These are phyloP conservation scores for Penicillium glabrum DNA, from an alignment of 2,329 filamentous ascomycete genomes.

Conservation along the genomic window DNA sequence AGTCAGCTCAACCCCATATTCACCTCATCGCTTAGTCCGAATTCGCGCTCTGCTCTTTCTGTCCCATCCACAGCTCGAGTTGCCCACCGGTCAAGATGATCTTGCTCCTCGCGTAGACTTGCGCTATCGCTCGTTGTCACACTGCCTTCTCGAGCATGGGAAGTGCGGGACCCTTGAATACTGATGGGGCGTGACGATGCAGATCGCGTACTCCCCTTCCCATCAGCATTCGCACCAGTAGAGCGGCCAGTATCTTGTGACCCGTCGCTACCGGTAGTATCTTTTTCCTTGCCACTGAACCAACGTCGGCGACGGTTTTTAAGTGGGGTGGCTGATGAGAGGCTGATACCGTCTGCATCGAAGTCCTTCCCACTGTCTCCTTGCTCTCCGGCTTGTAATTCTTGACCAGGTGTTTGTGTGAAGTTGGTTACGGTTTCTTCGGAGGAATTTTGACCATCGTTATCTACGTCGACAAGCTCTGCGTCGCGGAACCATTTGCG, in stretches of 20 bases:
- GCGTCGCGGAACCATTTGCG: constrained; percentile 97
- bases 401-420: constrained; percentile 26
- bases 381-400: not conserved
- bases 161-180: constrained; percentile 28
- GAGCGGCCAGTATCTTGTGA: constrained; percentile 19
- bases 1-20: constrained; percentile 75
- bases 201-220: constrained; percentile 3
- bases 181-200: constrained; percentile 33
- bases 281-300: constrained; percentile 37
- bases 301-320: constrained; percentile 38
- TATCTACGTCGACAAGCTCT: constrained; percentile 76
- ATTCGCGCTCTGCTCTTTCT: constrained; percentile 53
- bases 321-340: constrained; percentile 28
- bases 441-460: constrained; percentile 45
- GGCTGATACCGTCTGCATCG: constrained; percentile 25
- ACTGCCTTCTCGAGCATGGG: constrained; percentile 28
- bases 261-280: constrained; percentile 24
- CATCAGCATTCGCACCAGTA: constrained; percentile 17
- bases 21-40: constrained; percentile 81
- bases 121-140: constrained; percentile 29
- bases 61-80: constrained; percentile 57
- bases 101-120: constrained; percentile 41
- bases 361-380: constrained; percentile 20
- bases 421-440: constrained; percentile 40
- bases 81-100: constrained; percentile 54